phyloP scores from a whole-genome alignment of 495 filamentous ascomycete species.

The Penicillium daleae region DNA sequence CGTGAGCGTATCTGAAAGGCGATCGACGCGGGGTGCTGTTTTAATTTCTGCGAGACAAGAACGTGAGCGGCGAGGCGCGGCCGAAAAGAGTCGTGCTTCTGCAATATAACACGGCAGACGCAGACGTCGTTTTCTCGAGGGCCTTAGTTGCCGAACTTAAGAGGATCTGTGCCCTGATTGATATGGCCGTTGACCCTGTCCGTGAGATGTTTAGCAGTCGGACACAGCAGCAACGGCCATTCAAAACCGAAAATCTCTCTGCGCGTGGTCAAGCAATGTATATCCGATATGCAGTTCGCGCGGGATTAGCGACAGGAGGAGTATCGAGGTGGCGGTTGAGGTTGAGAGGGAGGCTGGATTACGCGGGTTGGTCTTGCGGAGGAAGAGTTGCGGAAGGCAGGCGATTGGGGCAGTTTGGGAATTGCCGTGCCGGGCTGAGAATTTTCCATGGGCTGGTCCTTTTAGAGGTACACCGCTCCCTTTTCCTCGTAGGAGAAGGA shows the following conservation, averaged over 20 bases:
- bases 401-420: constrained; percentile 22
- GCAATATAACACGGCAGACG: background rate
- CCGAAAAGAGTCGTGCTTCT: background rate
- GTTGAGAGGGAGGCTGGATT: constrained; percentile 3
- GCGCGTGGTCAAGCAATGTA: constrained; percentile 6
- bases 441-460: constrained; percentile 21
- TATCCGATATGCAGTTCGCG: background rate
- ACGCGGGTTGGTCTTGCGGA: constrained; percentile 4
- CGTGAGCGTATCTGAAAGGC: background rate
- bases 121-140: constrained; percentile 7
- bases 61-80: background rate
- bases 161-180: constrained; percentile 8
- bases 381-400: constrained; percentile 21
- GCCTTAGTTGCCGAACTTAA: constrained; percentile 1
- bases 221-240: constrained; percentile 37
- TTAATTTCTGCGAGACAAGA: background rate
- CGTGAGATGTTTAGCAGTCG: constrained; percentile 28
- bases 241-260: constrained; percentile 19
- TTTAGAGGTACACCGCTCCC: constrained; percentile 23
- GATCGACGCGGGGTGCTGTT: background rate
- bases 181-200: constrained; percentile 34
- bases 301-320: background rate
- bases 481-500: constrained; percentile 9
- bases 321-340: constrained; percentile 2
- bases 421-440: constrained; percentile 29